These are phyloP conservation scores for Fusarium subtropicale DNA, from an alignment of 2,329 filamentous ascomycete species.

Conservation along the genomic window DNA sequence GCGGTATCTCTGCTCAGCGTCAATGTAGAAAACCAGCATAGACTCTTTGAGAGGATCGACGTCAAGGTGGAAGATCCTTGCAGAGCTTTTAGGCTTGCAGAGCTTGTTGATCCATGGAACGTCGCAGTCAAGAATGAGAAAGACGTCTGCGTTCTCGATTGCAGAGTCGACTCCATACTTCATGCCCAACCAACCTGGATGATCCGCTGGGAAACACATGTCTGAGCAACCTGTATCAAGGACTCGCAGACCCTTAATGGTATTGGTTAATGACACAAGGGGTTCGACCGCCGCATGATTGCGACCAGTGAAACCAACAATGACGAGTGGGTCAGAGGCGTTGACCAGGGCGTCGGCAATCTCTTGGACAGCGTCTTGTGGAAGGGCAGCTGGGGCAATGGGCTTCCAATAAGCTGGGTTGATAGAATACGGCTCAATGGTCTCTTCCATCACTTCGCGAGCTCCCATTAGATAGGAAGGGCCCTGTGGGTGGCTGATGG, in stretches of 20 bases:
- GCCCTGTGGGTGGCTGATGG: conserved; percentile 44
- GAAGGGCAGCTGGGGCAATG: conserved; percentile 2
- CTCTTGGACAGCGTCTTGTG: conserved; percentile 1
- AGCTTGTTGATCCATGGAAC: conserved; percentile 32
- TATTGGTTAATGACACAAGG: conserved; percentile 8
- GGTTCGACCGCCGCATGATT: conserved; percentile 16
- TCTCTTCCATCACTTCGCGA: conserved; percentile 44
- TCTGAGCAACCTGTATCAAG: conserved; percentile 29
- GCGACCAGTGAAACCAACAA: conserved; percentile 24
- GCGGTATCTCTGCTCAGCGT: conserved; percentile 23
- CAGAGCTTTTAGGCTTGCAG: background rate
- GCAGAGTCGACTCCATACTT: conserved; percentile 19
- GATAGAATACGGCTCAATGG: conserved; percentile 23
- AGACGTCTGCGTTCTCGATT: conserved; percentile 14
- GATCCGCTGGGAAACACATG: conserved; percentile 34
- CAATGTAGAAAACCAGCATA: conserved; percentile 17
- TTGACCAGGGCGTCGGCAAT: background rate
- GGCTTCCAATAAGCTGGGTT: conserved; percentile 13
- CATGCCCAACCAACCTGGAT: conserved; percentile 19
- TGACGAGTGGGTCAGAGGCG: conserved; percentile 15
- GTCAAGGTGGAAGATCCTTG: conserved; percentile 26
- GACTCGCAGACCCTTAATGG: conserved; percentile 8
- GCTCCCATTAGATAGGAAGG: conserved; percentile 46
- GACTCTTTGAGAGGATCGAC: conserved; percentile 24
- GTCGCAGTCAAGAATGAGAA: conserved; percentile 29